Conservation (phyloP, 192 early-diverging fungal species). For the Kappamyces sp. region DNA sequence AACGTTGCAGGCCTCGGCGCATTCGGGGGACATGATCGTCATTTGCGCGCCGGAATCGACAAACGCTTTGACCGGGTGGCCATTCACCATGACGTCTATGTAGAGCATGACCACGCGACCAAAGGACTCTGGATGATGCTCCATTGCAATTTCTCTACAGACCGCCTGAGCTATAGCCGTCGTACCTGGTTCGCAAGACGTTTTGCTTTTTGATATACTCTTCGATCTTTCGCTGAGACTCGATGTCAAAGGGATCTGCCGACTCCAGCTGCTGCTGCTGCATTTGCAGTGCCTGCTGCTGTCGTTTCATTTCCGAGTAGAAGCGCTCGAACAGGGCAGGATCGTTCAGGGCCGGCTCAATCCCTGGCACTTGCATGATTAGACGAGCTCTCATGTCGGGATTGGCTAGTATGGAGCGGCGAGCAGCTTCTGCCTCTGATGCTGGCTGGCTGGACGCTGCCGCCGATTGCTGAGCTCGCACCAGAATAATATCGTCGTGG, state of each 20-base stretch:
- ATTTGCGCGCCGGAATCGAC: conserved; percentile 96
- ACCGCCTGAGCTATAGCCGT: conserved; percentile 8
- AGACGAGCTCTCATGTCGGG: conserved; percentile 55
- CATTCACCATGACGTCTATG: conserved; percentile 84
- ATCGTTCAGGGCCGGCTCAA: conserved; percentile 39
- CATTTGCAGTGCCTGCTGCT: conserved; percentile 51
- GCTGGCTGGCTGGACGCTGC: neutral
- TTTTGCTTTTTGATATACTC: conserved; percentile 82
- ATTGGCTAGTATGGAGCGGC: conserved; percentile 59
- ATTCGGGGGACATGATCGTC: conserved; percentile 72
- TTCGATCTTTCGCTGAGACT: conserved; percentile 87
- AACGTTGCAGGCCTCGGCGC: conserved; percentile 68
- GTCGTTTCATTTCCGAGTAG: conserved; percentile 52
- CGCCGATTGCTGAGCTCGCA: conserved; percentile 26
- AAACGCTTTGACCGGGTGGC: conserved; percentile 81
- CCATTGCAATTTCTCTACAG: conserved; percentile 63
- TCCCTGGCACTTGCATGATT: conserved; percentile 35
- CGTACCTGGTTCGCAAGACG: conserved; percentile 72
- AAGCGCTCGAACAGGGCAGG: conserved; percentile 58
- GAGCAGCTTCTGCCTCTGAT: conserved; percentile 35
- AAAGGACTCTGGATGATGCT: conserved; percentile 93
- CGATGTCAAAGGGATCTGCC: conserved; percentile 84
- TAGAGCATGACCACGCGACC: conserved; percentile 87
- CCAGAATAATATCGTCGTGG: conserved; percentile 69
- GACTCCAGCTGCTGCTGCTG: conserved; percentile 46